A percentile compares a stretch with the other conserved stretches of the same genome.
Conservation (phyloP, 2,329 filamentous ascomycete genomes). For the Pyricularia grisea region DNA sequence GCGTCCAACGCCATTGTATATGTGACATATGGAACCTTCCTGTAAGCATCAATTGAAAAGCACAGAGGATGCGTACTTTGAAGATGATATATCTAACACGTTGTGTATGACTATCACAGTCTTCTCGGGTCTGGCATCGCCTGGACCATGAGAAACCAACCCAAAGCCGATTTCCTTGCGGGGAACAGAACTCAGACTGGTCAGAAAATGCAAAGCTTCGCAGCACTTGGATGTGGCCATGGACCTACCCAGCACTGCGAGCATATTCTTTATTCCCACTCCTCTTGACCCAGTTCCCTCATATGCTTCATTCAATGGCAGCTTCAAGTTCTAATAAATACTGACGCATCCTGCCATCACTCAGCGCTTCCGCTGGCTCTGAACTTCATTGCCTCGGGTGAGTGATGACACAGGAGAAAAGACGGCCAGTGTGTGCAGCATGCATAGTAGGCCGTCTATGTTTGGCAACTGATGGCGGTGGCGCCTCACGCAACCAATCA, state of each 20-base stretch:
- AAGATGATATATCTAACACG: background rate
- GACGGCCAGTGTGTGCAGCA: background rate
- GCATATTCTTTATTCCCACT: too few relatives aligned
- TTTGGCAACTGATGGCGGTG: background rate
- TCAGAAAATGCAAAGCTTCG: constrained; percentile 31
- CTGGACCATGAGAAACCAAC: constrained; percentile 51
- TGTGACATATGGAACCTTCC: constrained; percentile 65
- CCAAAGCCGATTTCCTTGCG: constrained; percentile 62
- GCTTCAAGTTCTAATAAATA: background rate
- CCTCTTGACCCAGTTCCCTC: background rate
- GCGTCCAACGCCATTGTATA: constrained; percentile 82
- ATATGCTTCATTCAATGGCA: background rate
- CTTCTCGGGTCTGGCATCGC: constrained; percentile 52
- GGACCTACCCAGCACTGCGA: background rate
- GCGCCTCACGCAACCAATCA: background rate
- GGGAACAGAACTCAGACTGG: constrained; percentile 78
- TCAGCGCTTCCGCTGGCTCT: constrained; percentile 70
- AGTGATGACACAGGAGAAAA: constrained; percentile 37
- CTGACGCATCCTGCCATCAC: constrained; percentile 4
- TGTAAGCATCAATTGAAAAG: constrained; percentile 38
- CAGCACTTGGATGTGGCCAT: background rate
- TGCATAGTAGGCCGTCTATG: background rate
- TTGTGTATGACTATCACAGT: constrained; percentile 27
- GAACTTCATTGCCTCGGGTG: constrained; percentile 88
- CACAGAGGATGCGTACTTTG: background rate